Evolutionary conservation across 2,329 filamentous ascomycete genomes (phyloP).

Genomic region (Xylariomycetidae sp.): DNA sequence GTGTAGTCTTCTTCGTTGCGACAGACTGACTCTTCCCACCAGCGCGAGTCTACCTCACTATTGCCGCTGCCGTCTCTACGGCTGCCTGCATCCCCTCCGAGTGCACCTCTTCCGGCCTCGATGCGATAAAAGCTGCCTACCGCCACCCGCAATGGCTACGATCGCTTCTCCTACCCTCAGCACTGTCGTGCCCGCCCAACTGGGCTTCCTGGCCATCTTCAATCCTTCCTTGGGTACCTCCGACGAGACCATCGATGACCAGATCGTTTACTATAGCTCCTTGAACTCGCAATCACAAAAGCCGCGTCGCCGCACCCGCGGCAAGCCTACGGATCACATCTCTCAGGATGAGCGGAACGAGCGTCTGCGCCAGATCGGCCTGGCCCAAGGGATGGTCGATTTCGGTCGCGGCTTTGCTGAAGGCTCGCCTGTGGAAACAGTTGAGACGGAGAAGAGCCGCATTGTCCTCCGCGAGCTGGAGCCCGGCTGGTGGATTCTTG

Average conservation of each 20-base stretch:
- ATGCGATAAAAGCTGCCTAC: background rate
- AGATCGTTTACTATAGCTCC: constrained; percentile 92
- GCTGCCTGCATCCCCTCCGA: background rate
- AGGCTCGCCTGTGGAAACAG: constrained; percentile 68
- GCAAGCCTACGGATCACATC: constrained; percentile 36
- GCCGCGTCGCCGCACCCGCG: constrained; percentile 36
- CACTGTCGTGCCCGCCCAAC: constrained; percentile 65
- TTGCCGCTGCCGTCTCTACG: background rate
- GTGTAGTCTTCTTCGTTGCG: too few species aligned
- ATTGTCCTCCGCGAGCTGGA: constrained; percentile 85
- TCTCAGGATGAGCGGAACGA: constrained; percentile 71
- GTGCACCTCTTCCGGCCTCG: background rate
- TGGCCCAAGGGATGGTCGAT: constrained; percentile 93
- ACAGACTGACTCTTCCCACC: too few species aligned
- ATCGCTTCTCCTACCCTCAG: constrained; percentile 15
- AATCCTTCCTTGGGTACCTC: constrained; percentile 62
- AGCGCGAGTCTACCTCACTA: too few species aligned
- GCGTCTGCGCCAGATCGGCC: constrained; percentile 82
- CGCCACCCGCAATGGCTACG: constrained; percentile 13
- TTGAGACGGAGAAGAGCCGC: constrained; percentile 86
- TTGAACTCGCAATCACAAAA: constrained; percentile 36
- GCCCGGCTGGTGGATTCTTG: constrained; percentile 89
- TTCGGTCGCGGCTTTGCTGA: constrained; percentile 86
- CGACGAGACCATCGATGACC: constrained; percentile 68
- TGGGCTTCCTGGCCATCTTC: constrained; percentile 91